A percentile compares a stretch with the other conserved stretches of the same genome.
These are phyloP conservation scores for Fusarium sp. DNA, from an alignment of 2,329 filamentous ascomycete species.

Conservation along the genomic window DNA sequence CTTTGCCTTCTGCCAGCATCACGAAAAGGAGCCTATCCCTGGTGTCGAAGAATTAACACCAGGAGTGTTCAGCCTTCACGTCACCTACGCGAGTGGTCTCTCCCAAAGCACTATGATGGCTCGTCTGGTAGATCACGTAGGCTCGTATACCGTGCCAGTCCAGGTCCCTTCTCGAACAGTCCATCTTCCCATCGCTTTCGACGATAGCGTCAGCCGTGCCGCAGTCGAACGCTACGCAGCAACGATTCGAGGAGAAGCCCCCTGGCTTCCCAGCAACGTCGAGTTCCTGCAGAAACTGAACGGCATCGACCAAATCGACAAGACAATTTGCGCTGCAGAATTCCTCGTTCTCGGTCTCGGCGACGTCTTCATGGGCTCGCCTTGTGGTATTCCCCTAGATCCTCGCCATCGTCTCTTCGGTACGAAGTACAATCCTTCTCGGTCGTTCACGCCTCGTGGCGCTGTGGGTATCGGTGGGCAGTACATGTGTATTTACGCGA, in stretches of 20 bases:
- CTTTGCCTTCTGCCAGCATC: constrained; percentile 47
- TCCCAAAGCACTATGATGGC: constrained; percentile 33
- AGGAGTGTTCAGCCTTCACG: constrained; percentile 48
- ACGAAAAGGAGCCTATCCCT: constrained; percentile 41
- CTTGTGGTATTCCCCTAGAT: constrained; percentile 49
- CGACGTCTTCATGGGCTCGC: constrained; percentile 52
- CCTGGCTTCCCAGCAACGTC: constrained; percentile 69
- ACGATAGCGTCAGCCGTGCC: constrained; percentile 52
- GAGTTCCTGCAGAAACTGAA: constrained; percentile 57
- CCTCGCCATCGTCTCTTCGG: constrained; percentile 49
- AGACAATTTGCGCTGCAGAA: constrained; percentile 44
- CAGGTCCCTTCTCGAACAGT: constrained; percentile 45
- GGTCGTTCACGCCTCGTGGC: constrained; percentile 49
- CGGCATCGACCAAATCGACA: constrained; percentile 43
- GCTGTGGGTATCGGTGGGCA: constrained; percentile 50
- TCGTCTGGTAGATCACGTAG: constrained; percentile 36
- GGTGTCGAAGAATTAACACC: constrained; percentile 47
- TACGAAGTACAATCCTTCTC: constrained; percentile 51
- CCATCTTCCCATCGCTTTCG: constrained; percentile 50
- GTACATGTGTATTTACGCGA: constrained; percentile 52
- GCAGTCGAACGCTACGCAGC: constrained; percentile 67
- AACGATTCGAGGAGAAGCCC: constrained; percentile 66
- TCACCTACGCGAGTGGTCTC: constrained; percentile 41
- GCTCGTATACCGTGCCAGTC: constrained; percentile 35
- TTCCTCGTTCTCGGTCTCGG: constrained; percentile 52